These are phyloP conservation scores for Carex myosuroides DNA, from an alignment of 176 grass and related monocot species.

Conservation along the genomic window DNA sequence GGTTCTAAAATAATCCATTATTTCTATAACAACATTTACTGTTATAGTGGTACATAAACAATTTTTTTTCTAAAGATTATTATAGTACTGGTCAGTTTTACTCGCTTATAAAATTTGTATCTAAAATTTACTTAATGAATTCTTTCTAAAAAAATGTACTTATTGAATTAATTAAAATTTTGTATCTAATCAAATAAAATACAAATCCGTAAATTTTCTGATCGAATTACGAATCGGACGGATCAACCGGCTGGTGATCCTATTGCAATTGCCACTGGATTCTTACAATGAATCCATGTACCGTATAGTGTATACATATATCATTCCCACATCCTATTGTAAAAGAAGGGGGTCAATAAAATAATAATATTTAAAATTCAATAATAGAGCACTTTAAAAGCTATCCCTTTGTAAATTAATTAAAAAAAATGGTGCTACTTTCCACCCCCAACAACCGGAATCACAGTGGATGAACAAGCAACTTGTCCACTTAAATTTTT, in stretches of 20 bases:
- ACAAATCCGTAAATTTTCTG: not conserved
- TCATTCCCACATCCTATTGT: not conserved
- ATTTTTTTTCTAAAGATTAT: no score
- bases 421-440: not conserved
- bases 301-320: not conserved
- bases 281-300: not conserved
- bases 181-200: not conserved
- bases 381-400: conserved; percentile 3
- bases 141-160: no score
- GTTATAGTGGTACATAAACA: no score
- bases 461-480: conserved; percentile 13
- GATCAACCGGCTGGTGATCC: not conserved
- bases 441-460: conserved; percentile 13
- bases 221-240: not conserved
- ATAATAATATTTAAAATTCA: not conserved
- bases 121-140: no score
- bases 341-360: not conserved
- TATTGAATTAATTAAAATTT: no score
- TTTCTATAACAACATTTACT: no score
- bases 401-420: not conserved
- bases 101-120: no score
- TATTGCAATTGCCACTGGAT: no score
- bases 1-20: no score
- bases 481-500: not conserved
- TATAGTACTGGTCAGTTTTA: no score